Percentiles rank a stretch among this genome's conserved stretches.
These are phyloP conservation scores for Globisporangium yorkense DNA, from an alignment of 352 stramenopile species.

Conservation along the genomic window DNA sequence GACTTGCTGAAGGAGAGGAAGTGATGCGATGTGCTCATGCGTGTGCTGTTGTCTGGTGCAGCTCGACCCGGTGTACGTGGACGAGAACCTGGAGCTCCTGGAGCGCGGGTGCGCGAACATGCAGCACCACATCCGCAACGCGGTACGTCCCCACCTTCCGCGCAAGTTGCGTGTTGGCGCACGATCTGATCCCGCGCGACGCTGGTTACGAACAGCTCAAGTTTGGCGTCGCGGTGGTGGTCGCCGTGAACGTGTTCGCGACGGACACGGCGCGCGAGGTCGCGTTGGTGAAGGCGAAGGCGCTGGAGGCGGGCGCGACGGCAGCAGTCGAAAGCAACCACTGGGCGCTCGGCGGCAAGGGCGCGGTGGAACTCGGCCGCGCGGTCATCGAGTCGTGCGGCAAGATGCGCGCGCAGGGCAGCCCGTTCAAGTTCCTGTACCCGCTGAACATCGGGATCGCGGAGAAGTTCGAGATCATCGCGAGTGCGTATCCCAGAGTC, in stretches of 20 bases:
- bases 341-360: conserved; percentile 67
- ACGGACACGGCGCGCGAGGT: conserved; percentile 86
- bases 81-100: conserved; percentile 96
- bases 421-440: conserved; percentile 96
- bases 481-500: conserved; percentile 90
- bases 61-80: conserved; percentile 88
- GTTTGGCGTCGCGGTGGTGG: conserved; percentile 95
- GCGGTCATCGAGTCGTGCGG: conserved; percentile 92
- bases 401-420: conserved; percentile 60
- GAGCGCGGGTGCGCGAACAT: conserved; percentile 91
- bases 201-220: conserved; percentile 26
- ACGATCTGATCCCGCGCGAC: background rate
- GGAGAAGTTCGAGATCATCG: conserved; percentile 96
- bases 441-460: conserved; percentile 87
- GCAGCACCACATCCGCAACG: conserved; percentile 95
- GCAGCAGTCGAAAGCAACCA: conserved; percentile 94
- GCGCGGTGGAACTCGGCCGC: conserved; percentile 88
- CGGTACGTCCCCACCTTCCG: conserved; percentile 41
- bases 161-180: too few species aligned
- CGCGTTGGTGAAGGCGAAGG: conserved; percentile 88
- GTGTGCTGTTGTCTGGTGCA: conserved; percentile 8
- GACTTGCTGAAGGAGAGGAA: background rate
- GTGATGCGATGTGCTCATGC: background rate
- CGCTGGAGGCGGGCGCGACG: conserved; percentile 91
- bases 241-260: conserved; percentile 89